Conservation (phyloP, 805 yeast genomes). For the Metschnikowia lachancei region DNA sequence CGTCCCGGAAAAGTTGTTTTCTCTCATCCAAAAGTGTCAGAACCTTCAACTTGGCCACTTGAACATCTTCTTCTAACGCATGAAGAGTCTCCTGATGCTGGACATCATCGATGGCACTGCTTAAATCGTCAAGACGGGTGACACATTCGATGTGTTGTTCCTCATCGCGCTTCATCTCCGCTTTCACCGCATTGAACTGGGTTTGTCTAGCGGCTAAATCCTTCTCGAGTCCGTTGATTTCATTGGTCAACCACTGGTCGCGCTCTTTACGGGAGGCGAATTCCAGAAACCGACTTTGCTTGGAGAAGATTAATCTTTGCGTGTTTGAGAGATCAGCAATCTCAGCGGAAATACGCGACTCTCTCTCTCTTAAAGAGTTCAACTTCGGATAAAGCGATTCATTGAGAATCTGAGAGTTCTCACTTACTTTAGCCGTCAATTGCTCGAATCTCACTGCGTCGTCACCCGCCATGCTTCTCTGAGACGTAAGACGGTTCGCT, state of each 20-base stretch:
- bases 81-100: conserved; percentile 1
- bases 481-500: conserved; percentile 31
- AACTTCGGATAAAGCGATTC: conserved; percentile 32
- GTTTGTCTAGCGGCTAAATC: conserved; percentile 14
- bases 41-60: conserved; percentile 43
- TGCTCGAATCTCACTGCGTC: conserved; percentile 22
- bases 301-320: conserved; percentile 62
- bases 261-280: conserved; percentile 58
- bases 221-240: conserved; percentile 41
- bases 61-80: conserved; percentile 31
- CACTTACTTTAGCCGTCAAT: conserved; percentile 28
- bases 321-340: conserved; percentile 44
- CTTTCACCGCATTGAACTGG: conserved; percentile 1
- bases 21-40: conserved; percentile 58
- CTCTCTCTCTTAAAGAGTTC: conserved; percentile 37
- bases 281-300: conserved; percentile 65
- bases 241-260: conserved; percentile 60
- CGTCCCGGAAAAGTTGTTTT: conserved; percentile 75
- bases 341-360: conserved; percentile 37
- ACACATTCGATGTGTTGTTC: conserved; percentile 24
- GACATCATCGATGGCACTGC: conserved; percentile 1
- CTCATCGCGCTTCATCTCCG: conserved; percentile 21
- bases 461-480: conserved; percentile 29
- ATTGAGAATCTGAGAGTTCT: conserved; percentile 37
- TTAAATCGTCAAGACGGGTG: conserved; percentile 4